Evolutionary conservation across 139 green algal species (phyloP), one percentile per base, ranked within the genome.

Genomic region (Closterium sp.): DNA sequence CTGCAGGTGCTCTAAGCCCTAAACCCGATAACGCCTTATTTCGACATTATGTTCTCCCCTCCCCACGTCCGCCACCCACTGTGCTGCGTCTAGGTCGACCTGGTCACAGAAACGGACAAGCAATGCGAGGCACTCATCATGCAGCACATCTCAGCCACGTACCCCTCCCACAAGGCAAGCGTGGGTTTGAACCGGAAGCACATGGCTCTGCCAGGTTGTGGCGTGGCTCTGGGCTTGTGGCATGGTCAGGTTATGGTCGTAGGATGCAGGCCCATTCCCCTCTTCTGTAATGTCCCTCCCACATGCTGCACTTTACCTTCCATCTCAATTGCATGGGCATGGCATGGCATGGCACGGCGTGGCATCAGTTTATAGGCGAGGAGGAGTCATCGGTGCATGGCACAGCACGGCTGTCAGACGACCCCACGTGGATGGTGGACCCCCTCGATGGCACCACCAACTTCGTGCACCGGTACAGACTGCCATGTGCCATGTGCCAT

Each of bases 71-170:
- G 31, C 30, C 22, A 85, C 32, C 30, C 22, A 85, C 84, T 90
- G 62, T n/a, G 13, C 38, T 22, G 88, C 28, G 19, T 85, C 24
- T 28, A 95, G 79, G 95, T 97, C 13, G 98, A 99, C 92, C 93
- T 99, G 2, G 98, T 99, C 7, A 99, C 98, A 29, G 97, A 98
- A 45, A 99, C 98, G 13, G 98, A 99, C 96, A 96, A 97, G 89
- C 79, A 94, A 21, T 98, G 97, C 85, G 98, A 99, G 94, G 88
- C 92, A 11, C 70, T 98, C 21, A 96, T 97, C 70, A 32, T 91
- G 4, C 22, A 73, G 2, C 32, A 62, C 30, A 95, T 99, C 34
- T 85, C 92, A 0, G 89, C 88, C 10, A 91, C 94, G 1, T 99
- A 98, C 87, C 97, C 97, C 4, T 70, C 38, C 28, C 95, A 96